phyloP scores from a whole-genome alignment of 768 basidiomycete species.

The Amylocystis lapponica region DNA sequence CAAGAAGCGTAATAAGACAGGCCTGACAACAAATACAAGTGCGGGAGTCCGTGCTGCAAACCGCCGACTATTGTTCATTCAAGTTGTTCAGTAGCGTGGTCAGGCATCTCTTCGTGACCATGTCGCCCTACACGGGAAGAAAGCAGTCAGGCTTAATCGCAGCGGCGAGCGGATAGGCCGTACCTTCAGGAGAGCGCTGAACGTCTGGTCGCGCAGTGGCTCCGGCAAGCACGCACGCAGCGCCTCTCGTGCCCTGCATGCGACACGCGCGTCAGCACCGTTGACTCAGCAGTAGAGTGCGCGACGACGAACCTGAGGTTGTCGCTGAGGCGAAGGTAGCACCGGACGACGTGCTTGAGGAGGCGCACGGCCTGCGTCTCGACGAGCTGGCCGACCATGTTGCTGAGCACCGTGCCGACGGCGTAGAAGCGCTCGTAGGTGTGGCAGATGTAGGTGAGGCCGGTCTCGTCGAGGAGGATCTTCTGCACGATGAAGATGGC shows the following conservation, averaged over 20 bases:
- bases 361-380: slow-evolving; percentile 96
- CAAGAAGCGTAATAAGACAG: too few species aligned
- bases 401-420: slow-evolving; percentile 95
- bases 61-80: slow-evolving; percentile 46
- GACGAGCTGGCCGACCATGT: slow-evolving; percentile 97
- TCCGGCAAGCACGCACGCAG: slow-evolving; percentile 93
- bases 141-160: too few species aligned
- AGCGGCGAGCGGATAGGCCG: too few species aligned
- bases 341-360: slow-evolving; percentile 96
- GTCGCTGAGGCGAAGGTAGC: slow-evolving; percentile 93
- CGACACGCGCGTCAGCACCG: slow-evolving; percentile 2
- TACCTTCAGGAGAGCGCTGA: slow-evolving; percentile 86
- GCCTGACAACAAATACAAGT: too few species aligned
- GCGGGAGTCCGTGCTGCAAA: too few species aligned
- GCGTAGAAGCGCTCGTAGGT: slow-evolving; percentile 99
- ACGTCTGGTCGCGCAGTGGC: slow-evolving; percentile 90
- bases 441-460: slow-evolving; percentile 97
- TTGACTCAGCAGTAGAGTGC: neutral
- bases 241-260: slow-evolving; percentile 84
- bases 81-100: slow-evolving; percentile 87
- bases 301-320: slow-evolving; percentile 78
- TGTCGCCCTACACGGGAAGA: slow-evolving; percentile 68
- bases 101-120: slow-evolving; percentile 95
- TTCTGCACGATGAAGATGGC: slow-evolving; percentile 99
- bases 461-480: slow-evolving; percentile 93